Percentiles rank a stretch among this genome's conserved stretches.
Evolutionary conservation across 2,329 filamentous ascomycete genomes (phyloP).

Genomic region (Paracamarosporium sp.): DNA sequence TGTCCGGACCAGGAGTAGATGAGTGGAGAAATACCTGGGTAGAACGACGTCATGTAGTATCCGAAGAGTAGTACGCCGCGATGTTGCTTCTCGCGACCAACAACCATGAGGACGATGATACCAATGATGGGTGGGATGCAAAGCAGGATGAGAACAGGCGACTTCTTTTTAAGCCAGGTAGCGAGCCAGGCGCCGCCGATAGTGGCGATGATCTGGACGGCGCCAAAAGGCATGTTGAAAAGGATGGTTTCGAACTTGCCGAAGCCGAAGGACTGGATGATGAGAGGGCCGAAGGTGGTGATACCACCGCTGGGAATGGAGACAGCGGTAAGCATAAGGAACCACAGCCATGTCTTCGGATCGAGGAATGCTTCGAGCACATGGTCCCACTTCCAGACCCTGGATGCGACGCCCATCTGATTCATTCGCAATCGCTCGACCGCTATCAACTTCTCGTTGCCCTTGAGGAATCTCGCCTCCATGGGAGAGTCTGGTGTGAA

Average conservation of each 20-base stretch:
- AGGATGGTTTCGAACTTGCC: constrained; percentile 63
- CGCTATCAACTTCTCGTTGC: constrained; percentile 64
- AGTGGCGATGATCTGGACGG: constrained; percentile 66
- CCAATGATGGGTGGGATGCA: constrained; percentile 65
- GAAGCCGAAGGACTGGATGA: constrained; percentile 66
- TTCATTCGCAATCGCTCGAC: constrained; percentile 60
- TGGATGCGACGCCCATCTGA: constrained; percentile 50
- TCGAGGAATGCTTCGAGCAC: constrained; percentile 63
- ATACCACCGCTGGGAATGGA: constrained; percentile 64
- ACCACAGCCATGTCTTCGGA: constrained; percentile 67
- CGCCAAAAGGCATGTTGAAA: constrained; percentile 68
- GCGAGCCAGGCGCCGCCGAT: constrained; percentile 65
- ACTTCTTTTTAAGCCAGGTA: constrained; percentile 62
- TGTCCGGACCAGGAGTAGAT: constrained; percentile 68
- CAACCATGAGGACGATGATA: constrained; percentile 60
- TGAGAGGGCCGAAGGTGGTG: constrained; percentile 64
- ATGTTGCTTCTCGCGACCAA: constrained; percentile 55
- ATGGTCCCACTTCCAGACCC: constrained; percentile 60
- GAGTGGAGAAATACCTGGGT: constrained; percentile 66
- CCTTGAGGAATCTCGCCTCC: constrained; percentile 63
- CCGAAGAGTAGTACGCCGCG: constrained; percentile 61
- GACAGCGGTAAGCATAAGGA: constrained; percentile 37
- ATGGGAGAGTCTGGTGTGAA: constrained; percentile 71
- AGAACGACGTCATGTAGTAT: constrained; percentile 67
- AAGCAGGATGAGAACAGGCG: constrained; percentile 60